These are phyloP conservation scores for Alternaria triticimaculans DNA, from an alignment of 2,329 filamentous ascomycete genomes.

Conservation along the genomic window DNA sequence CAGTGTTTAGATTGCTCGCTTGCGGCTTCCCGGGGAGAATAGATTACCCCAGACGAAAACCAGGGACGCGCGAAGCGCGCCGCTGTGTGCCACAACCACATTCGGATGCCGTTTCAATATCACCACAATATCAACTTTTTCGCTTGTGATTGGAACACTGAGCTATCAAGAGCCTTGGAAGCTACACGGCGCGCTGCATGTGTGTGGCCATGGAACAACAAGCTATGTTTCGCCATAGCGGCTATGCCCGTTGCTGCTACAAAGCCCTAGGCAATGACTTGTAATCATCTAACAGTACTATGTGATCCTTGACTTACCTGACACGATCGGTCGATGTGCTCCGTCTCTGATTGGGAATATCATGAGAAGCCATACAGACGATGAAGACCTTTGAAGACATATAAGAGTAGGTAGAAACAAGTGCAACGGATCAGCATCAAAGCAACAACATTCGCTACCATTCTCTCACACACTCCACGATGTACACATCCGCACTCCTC, in stretches of 20 bases:
- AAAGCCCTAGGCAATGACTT: slow-evolving; percentile 2
- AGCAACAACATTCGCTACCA: neutral
- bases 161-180: neutral
- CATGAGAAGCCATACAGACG: neutral
- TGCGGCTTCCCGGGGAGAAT: slow-evolving; percentile 27
- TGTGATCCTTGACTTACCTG: slow-evolving; percentile 1
- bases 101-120: slow-evolving; percentile 17
- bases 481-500: slow-evolving; percentile 26
- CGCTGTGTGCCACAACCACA: slow-evolving; percentile 3
- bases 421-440: neutral
- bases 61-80: neutral
- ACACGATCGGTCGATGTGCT: neutral
- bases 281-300: slow-evolving; percentile 11
- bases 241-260: slow-evolving; percentile 8
- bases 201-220: slow-evolving; percentile 4
- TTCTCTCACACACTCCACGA: slow-evolving; percentile 6
- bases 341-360: neutral
- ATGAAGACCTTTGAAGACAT: neutral
- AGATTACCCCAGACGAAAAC: slow-evolving; percentile 25
- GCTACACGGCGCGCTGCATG: slow-evolving; percentile 4
- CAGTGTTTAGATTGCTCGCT: slow-evolving; percentile 17
- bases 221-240: slow-evolving; percentile 1
- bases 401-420: slow-evolving; percentile 5
- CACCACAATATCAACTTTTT: slow-evolving; percentile 19
- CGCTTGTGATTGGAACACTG: neutral